phyloP scores from a whole-genome alignment of 306 rosid genomes.

The Alnus glutinosa region DNA sequence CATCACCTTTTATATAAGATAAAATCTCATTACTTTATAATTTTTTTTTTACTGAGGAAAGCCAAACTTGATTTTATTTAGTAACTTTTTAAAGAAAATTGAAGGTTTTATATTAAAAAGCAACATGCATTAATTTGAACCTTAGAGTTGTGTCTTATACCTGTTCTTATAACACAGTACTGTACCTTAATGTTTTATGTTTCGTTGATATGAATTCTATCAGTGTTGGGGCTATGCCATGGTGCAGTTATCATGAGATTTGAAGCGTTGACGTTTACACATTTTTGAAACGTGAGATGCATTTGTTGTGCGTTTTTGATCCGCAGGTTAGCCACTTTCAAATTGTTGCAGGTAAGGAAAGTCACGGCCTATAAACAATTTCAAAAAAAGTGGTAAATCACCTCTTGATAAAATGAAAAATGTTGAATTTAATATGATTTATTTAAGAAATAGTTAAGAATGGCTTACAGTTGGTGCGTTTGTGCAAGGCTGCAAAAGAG shows the following conservation, averaged over 20 bases:
- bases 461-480: conserved; percentile 71
- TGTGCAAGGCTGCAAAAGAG: conserved; percentile 62
- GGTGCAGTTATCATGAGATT: conserved; percentile 57
- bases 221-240: conserved; percentile 77
- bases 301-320: conserved; percentile 67
- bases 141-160: conserved; percentile 25
- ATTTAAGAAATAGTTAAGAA: not conserved
- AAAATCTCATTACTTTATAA: too few relatives aligned
- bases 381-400: conserved; percentile 16
- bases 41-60: too few relatives aligned
- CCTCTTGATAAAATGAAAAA: too few relatives aligned
- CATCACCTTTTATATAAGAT: too few relatives aligned
- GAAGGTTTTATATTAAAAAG: not conserved
- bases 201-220: conserved; percentile 73
- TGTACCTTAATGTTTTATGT: conserved; percentile 48
- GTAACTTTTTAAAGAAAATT: not conserved
- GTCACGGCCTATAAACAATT: conserved; percentile 64
- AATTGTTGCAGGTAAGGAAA: conserved; percentile 48
- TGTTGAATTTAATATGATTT: too few relatives aligned
- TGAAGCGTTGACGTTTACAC: conserved; percentile 49
- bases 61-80: too few relatives aligned
- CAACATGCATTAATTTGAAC: too few relatives aligned
- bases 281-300: conserved; percentile 55
- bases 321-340: conserved; percentile 42
- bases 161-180: conserved; percentile 58